These are phyloP conservation scores for Rhexocercosporidium sp. DNA, from an alignment of 2,329 filamentous ascomycete genomes.

Conservation along the genomic window DNA sequence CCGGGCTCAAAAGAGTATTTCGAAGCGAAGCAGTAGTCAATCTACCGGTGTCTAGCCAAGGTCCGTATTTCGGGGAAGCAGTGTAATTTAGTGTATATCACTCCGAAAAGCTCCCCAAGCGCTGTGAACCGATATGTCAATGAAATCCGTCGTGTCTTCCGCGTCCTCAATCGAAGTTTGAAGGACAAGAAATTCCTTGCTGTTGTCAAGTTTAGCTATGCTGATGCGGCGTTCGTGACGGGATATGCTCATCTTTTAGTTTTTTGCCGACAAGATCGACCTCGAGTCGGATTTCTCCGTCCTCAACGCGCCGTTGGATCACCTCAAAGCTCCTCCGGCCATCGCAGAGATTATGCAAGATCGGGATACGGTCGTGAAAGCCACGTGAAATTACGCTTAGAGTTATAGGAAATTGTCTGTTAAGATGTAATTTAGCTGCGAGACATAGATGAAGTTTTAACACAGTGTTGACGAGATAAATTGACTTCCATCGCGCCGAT, in stretches of 20 bases:
- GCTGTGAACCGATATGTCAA: slow-evolving; percentile 51
- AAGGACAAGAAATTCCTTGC: slow-evolving; percentile 41
- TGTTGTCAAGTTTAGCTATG: slow-evolving; percentile 46
- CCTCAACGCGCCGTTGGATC: neutral
- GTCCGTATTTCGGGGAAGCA: slow-evolving; percentile 46
- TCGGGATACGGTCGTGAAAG: neutral
- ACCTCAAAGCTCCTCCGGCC: neutral
- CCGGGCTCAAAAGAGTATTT: slow-evolving; percentile 40
- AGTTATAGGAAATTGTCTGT: neutral
- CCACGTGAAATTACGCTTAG: neutral
- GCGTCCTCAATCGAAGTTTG: slow-evolving; percentile 49
- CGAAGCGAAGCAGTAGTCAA: slow-evolving; percentile 45
- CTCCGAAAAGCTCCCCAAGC: slow-evolving; percentile 33
- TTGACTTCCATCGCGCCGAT: neutral
- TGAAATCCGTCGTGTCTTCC: slow-evolving; percentile 44
- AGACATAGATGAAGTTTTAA: neutral
- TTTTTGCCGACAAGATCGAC: neutral
- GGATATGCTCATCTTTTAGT: neutral
- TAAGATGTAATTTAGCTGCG: neutral
- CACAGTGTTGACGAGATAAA: too few species aligned
- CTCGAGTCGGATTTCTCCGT: neutral
- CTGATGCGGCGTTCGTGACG: slow-evolving; percentile 40
- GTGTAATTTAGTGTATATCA: slow-evolving; percentile 34
- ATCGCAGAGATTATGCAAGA: neutral
- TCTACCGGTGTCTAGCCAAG: slow-evolving; percentile 47